Evolutionary conservation across 768 basidiomycete species (phyloP).

Genomic region (Lactarius hatsudake): DNA sequence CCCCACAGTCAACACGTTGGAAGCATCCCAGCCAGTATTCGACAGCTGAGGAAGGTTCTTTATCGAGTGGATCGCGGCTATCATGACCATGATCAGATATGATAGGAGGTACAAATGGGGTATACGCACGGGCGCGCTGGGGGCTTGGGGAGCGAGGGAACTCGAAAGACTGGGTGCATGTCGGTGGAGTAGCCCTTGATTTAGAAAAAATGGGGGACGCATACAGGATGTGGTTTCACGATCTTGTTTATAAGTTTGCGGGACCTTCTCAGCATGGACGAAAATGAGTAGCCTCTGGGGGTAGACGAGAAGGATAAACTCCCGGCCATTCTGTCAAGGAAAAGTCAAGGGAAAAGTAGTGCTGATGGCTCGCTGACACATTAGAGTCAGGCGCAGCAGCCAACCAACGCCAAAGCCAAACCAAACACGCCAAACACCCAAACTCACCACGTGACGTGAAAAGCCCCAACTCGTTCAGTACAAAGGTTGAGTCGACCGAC

Average conservation of each 20-base stretch:
- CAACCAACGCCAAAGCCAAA: no score
- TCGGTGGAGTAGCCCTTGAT: background rate
- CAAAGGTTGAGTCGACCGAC: no score
- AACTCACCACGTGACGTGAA: background rate
- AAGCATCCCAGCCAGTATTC: background rate
- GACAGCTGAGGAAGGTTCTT: background rate
- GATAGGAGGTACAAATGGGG: background rate
- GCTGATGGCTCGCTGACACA: background rate
- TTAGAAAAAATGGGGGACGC: slow-evolving; percentile 1
- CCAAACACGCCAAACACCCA: no score
- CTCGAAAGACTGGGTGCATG: slow-evolving; percentile 4
- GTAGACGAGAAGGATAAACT: background rate
- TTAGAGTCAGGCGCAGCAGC: background rate
- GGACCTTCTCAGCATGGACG: slow-evolving; percentile 21
- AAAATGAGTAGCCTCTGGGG: background rate
- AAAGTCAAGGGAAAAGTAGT: no score
- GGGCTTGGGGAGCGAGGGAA: slow-evolving; percentile 7
- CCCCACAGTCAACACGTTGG: background rate
- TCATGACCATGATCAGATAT: slow-evolving; percentile 1
- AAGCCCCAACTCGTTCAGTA: no score
- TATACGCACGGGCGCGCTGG: slow-evolving; percentile 8
- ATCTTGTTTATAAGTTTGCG: slow-evolving; percentile 29
- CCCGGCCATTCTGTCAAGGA: background rate
- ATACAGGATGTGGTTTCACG: slow-evolving; percentile 32
- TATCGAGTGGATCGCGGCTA: background rate